These are phyloP conservation scores for Fusarium nisikadoi DNA, from an alignment of 2,329 filamentous ascomycete species.

Conservation along the genomic window DNA sequence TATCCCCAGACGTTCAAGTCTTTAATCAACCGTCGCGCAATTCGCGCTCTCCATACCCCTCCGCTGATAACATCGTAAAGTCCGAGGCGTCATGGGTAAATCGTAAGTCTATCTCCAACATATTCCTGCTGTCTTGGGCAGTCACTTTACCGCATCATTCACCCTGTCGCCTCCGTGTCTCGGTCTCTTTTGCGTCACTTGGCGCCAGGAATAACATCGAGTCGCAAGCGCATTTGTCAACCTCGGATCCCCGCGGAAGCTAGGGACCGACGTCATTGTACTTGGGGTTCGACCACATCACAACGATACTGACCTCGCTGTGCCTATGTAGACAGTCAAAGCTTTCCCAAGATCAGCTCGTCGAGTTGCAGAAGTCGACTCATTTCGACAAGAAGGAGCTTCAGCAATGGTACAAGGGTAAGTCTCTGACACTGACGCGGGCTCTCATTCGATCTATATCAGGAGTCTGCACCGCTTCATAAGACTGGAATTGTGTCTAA, in stretches of 20 bases:
- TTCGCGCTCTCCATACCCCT: slow-evolving; percentile 37
- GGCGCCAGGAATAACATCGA: slow-evolving; percentile 20
- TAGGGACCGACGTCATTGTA: slow-evolving; percentile 42
- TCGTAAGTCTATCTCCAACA: slow-evolving; percentile 57
- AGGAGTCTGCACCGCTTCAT: not conserved
- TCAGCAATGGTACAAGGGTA: slow-evolving; percentile 99
- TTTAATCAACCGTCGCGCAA: slow-evolving; percentile 40
- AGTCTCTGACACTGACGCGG: slow-evolving; percentile 42
- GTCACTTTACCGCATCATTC: not conserved
- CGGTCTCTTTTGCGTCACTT: slow-evolving; percentile 20
- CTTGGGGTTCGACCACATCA: slow-evolving; percentile 10
- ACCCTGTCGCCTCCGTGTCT: not conserved
- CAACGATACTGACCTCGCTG: slow-evolving; percentile 35
- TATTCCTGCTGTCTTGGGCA: not conserved
- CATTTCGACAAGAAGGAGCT: slow-evolving; percentile 99
- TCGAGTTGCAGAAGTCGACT: slow-evolving; percentile 94
- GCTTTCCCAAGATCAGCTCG: slow-evolving; percentile 94
- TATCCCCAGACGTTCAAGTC: slow-evolving; percentile 8
- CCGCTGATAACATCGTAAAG: slow-evolving; percentile 22
- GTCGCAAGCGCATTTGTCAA: slow-evolving; percentile 37
- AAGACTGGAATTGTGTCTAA: slow-evolving; percentile 25
- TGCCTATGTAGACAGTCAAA: slow-evolving; percentile 83
- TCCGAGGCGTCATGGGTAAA: slow-evolving; percentile 59
- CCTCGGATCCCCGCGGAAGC: slow-evolving; percentile 34
- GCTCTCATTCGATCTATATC: not conserved